Evolutionary conservation across 169 alveolate genomes (phyloP).

Genomic region (Pseudocohnilembus persalinus): DNA sequence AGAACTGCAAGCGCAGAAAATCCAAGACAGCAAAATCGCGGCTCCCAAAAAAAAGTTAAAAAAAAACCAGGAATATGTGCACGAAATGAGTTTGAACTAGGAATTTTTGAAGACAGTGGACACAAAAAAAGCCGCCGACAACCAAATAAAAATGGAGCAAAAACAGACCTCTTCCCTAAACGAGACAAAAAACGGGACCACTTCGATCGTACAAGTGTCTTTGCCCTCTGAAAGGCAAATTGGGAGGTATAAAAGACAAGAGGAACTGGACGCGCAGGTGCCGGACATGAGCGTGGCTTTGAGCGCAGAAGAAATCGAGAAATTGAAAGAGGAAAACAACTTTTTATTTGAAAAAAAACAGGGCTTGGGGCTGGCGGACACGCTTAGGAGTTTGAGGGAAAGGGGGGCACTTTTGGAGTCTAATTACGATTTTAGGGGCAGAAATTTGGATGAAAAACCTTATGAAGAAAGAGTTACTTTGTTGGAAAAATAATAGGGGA

Average conservation of each 20-base stretch:
- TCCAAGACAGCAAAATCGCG: neutral
- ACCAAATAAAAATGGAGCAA: constrained; percentile 5
- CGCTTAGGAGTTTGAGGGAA: constrained; percentile 22
- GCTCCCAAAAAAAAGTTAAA: constrained; percentile 1
- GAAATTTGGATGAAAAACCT: constrained; percentile 18
- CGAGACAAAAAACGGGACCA: constrained; percentile 27
- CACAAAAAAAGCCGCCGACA: constrained; percentile 19
- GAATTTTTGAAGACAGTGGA: constrained; percentile 31
- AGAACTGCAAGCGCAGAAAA: neutral
- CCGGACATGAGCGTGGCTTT: neutral
- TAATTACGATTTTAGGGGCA: constrained; percentile 27
- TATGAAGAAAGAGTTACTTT: neutral
- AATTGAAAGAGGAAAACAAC: neutral
- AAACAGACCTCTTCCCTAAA: neutral
- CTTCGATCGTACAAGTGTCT: constrained; percentile 24
- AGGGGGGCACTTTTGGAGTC: constrained; percentile 24
- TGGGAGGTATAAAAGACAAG: neutral
- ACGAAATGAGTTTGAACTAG: neutral
- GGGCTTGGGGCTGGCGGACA: constrained; percentile 32
- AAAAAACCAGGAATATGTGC: constrained; percentile 14
- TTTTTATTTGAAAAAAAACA: neutral
- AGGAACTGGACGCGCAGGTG: constrained; percentile 7
- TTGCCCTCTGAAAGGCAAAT: constrained; percentile 41
- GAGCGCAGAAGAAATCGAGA: constrained; percentile 4
- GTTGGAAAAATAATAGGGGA: too few relatives aligned